Conservation (phyloP, 352 stramenopile genomes). For the Pythium aphanidermatum region DNA sequence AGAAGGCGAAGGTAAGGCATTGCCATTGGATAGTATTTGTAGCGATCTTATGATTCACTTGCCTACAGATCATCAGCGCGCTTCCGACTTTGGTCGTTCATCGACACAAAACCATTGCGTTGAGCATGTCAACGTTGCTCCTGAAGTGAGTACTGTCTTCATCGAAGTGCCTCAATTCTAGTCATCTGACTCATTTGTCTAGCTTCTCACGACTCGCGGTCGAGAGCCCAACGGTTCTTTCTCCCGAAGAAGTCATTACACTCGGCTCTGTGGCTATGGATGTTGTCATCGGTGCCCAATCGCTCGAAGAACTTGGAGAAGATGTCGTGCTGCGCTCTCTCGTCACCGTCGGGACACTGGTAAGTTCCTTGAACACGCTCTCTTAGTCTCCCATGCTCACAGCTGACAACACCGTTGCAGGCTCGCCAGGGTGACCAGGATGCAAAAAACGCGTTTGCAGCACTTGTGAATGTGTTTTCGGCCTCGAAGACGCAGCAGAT, state of each 20-base stretch:
- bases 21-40: no score
- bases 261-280: constrained; percentile 44
- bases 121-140: constrained; percentile 64
- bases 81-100: constrained; percentile 39
- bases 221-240: constrained; percentile 25
- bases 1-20: constrained; percentile 51
- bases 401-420: no score
- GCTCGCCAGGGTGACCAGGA: constrained; percentile 30
- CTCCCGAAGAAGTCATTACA: constrained; percentile 40
- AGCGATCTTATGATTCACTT: no score
- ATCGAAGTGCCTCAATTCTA: background rate
- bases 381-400: no score
- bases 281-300: constrained; percentile 40
- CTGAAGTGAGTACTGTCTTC: constrained; percentile 47
- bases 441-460: constrained; percentile 37
- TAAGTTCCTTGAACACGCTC: constrained; percentile 22
- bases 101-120: constrained; percentile 55
- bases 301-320: constrained; percentile 65
- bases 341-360: constrained; percentile 59
- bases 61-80: constrained; percentile 39
- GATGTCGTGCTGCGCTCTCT: constrained; percentile 66
- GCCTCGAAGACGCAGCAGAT: constrained; percentile 38
- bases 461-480: constrained; percentile 48
- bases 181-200: background rate
- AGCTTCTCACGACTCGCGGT: constrained; percentile 26